Base-by-base conservation (phyloP, 805 yeast species). In the Pichia membranifaciens region DNA sequence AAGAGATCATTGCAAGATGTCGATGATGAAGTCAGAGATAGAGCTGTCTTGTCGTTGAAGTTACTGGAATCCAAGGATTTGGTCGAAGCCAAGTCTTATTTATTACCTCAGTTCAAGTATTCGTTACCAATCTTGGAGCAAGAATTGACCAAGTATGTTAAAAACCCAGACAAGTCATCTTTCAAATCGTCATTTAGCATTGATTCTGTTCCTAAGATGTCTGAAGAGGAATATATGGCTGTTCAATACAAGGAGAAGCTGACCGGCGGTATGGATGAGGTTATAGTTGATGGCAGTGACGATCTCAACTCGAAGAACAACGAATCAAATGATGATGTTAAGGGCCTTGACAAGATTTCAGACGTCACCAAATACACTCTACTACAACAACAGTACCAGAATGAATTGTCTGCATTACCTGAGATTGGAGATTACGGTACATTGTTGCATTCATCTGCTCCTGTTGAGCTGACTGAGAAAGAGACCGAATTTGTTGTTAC, bases 11-110 rank as follows among this genome's bases (percentile, higher is more conserved):
- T 89, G 54, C 85, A 78, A 54, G 99, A 91, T 66, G 78, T 74
- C 39, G 96, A 91, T 65, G 99, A 91, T 67, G 99, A 91, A 69
- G 99, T 93, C 31, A 87, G 99, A 73, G 99, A 91, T 65, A 82
- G 99, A 65, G 97, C 99, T 9, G 85, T 95, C 2, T 72, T 91
- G 56, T 83, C 96, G 2, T 74, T 91, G 60, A 76, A 79, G 54
- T 78, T 89, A 51, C 75, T 87, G 29, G 62, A 73, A 7, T 61
- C 69, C 8, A 62, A 63, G 29, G 68, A 69, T 22, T 54, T 65
- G 36, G 63, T 65, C 43, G 65, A 66, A 18, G 70, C 74, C 23
- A 69, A 71, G 34, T 71, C 70, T 44, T 79, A 84, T 55, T 75
- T 90, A 52, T 75, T 81, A 46, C 85, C 90, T 46, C 78, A 79